These are phyloP conservation scores for Aureobasidium sp. DNA, from an alignment of 2,329 filamentous ascomycete genomes.

Conservation along the genomic window DNA sequence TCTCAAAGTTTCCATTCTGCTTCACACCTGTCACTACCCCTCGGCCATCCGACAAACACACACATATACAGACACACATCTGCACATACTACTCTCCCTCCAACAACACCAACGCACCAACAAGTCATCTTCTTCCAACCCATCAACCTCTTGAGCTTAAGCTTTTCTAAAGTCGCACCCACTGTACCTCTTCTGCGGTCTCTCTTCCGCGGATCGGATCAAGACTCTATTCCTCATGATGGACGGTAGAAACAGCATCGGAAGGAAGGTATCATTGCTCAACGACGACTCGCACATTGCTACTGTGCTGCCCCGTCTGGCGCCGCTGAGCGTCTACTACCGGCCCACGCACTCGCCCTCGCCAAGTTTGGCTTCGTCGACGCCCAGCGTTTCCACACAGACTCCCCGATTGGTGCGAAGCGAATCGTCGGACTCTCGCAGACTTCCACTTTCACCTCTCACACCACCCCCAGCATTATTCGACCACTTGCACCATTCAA, in stretches of 20 bases:
- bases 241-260: constrained; percentile 43
- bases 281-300: constrained; percentile 33
- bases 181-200: not conserved
- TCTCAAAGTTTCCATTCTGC: not conserved
- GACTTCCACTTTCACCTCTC: constrained; percentile 37
- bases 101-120: not conserved
- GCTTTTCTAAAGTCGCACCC: not conserved
- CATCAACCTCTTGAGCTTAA: not conserved
- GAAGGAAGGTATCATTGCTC: constrained; percentile 42
- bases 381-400: constrained; percentile 37
- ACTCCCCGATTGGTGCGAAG: constrained; percentile 39
- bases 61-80: too few relatives aligned
- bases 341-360: constrained; percentile 30
- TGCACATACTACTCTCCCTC: not conserved
- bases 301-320: constrained; percentile 14
- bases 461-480: constrained; percentile 34
- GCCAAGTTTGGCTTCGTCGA: constrained; percentile 37
- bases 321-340: constrained; percentile 22
- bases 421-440: constrained; percentile 37
- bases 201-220: not conserved
- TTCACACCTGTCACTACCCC: not conserved
- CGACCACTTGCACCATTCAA: constrained; percentile 18
- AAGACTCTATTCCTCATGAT: constrained; percentile 30
- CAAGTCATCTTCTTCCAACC: not conserved
- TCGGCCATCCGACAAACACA: not conserved